Conservation (phyloP, 257 asterid species). For the Gentiana dahurica region DNA sequence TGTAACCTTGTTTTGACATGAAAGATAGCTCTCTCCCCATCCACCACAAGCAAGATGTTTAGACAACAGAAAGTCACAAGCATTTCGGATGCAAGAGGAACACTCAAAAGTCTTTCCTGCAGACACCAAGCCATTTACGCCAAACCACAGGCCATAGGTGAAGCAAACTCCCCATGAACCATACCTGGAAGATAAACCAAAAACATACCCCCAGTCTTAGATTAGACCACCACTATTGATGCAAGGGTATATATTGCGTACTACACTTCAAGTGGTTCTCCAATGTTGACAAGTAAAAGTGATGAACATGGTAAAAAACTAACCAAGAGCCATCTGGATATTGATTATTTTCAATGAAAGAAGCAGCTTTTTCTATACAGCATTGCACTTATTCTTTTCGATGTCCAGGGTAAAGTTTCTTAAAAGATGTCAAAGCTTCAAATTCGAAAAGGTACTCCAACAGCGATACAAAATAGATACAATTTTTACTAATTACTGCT, state of each 20-base stretch:
- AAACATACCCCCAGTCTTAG: background rate
- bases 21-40: conserved; percentile 98
- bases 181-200: conserved; percentile 43
- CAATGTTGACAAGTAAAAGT: background rate
- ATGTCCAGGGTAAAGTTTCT: conserved; percentile 73
- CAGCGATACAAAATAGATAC: conserved; percentile 91
- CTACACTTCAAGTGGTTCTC: background rate
- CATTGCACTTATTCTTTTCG: conserved; percentile 60
- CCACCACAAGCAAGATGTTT: conserved; percentile 91
- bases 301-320: conserved; percentile 20
- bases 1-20: conserved; percentile 83
- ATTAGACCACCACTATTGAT: background rate
- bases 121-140: conserved; percentile 74
- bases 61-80: conserved; percentile 83
- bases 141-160: conserved; percentile 94
- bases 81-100: conserved; percentile 62
- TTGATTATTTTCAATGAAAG: conserved; percentile 68
- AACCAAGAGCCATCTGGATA: conserved; percentile 91
- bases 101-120: conserved; percentile 59
- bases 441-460: conserved; percentile 96
- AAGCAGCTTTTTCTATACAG: conserved; percentile 56
- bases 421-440: conserved; percentile 71
- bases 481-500: background rate
- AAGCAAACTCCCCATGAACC: conserved; percentile 98
- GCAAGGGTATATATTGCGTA: background rate